Percentiles rank a stretch among this genome's conserved stretches.
phyloP scores from a whole-genome alignment of 495 filamentous ascomycete species.

The Letharia columbiana region DNA sequence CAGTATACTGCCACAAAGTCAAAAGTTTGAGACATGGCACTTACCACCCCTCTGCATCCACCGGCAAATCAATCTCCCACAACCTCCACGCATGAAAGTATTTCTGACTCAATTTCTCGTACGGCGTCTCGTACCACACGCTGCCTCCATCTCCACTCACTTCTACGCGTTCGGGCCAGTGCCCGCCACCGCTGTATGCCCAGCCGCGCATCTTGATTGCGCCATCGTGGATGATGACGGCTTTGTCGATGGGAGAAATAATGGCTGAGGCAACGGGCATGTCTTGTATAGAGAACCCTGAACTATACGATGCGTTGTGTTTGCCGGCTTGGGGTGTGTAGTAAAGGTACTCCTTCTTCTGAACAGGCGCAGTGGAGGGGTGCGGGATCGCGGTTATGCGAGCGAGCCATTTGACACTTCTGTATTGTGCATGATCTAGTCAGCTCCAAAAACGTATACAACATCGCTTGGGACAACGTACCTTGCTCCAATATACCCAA shows the following conservation, averaged over 20 bases:
- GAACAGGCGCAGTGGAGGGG: constrained; percentile 33
- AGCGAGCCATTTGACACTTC: constrained; percentile 51
- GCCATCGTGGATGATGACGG: constrained; percentile 47
- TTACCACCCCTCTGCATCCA: constrained; percentile 45
- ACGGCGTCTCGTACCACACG: constrained; percentile 49
- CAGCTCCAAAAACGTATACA: not conserved
- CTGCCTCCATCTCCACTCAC: constrained; percentile 49
- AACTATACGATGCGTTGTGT: constrained; percentile 45
- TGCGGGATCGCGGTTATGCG: constrained; percentile 42
- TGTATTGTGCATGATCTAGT: not conserved
- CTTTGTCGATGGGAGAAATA: constrained; percentile 45
- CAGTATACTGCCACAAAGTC: too few relatives aligned
- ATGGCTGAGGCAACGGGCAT: constrained; percentile 56
- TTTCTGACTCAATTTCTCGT: constrained; percentile 44
- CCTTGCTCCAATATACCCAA: constrained; percentile 41
- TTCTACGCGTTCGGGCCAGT: constrained; percentile 51
- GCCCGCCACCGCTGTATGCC: constrained; percentile 53
- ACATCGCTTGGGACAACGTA: not conserved
- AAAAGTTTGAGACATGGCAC: too few relatives aligned
- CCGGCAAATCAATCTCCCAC: constrained; percentile 46
- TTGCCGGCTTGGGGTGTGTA: constrained; percentile 52
- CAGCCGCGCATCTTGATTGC: constrained; percentile 45
- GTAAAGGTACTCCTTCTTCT: constrained; percentile 43
- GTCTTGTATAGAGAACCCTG: constrained; percentile 54
- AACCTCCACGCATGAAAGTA: constrained; percentile 47